phyloP scores from a whole-genome alignment of 139 green algal genomes.

The Picochlorum sp. region DNA sequence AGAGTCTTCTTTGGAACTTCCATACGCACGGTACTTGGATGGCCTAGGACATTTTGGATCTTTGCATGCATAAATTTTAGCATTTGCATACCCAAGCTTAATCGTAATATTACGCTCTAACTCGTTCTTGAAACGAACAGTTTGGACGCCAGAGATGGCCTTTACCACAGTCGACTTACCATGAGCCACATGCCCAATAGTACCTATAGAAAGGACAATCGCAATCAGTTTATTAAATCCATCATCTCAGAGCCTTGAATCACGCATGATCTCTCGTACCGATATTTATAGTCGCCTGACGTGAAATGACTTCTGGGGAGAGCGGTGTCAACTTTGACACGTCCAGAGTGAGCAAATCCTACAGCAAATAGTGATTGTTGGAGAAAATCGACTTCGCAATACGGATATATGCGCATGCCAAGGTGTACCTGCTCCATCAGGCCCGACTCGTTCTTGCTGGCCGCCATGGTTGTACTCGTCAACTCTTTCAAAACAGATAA shows the following conservation, averaged over 20 bases:
- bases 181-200: constrained; percentile 98
- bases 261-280: constrained; percentile 44
- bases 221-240: not conserved
- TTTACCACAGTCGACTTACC: constrained; percentile 99
- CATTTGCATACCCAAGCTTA: constrained; percentile 98
- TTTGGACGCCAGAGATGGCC: constrained; percentile 98
- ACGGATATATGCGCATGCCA: not conserved
- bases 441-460: constrained; percentile 14
- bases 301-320: constrained; percentile 94
- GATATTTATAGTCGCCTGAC: constrained; percentile 99
- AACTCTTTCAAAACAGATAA: constrained; percentile 1
- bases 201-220: constrained; percentile 55
- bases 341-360: constrained; percentile 87
- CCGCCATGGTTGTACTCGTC: constrained; percentile 11
- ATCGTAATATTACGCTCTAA: constrained; percentile 99
- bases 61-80: constrained; percentile 97
- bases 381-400: not conserved
- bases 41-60: constrained; percentile 72
- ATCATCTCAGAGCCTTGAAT: not conserved
- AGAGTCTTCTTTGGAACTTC: constrained; percentile 80
- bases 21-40: constrained; percentile 78
- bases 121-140: constrained; percentile 99
- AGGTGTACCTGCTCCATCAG: constrained; percentile 33
- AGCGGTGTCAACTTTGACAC: constrained; percentile 80
- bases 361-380: constrained; percentile 5